Evolutionary conservation across 176 grass and related monocot genomes (phyloP), one percentile per base, ranked within the genome.

Genomic region (Stipa capillata): DNA sequence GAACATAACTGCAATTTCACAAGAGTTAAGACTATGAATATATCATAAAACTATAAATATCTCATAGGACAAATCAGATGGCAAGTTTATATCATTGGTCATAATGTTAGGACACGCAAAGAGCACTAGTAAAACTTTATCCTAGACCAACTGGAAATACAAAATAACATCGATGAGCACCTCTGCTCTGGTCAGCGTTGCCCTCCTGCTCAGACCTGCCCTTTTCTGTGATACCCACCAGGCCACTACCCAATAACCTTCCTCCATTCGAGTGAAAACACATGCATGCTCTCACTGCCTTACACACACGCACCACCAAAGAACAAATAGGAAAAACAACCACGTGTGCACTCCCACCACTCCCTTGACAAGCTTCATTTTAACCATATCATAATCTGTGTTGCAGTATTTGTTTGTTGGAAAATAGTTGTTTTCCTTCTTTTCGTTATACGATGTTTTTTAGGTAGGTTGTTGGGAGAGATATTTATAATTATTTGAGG

Each of bases 21-120:
- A 37, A 76, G 37, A 82, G 77, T 52, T 2, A 66, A 76, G n/a
- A 76, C 34, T 70, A 64, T 18, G 64, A 54, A 28, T 57, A 29
- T 21, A 7, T 51, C n/a, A n/a, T 1, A 61, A 76, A n/a, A 76
- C 34, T 70, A 64, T 18, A 70, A 54, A 35, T 56, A 36, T 29
- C 8, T 58, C 1, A 24, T 47, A 44, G 8, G 48, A 71, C 25
- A 29, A n/a, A 44, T 14, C 21, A 33, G 14, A 44, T 67, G 28
- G 5, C 37, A 67, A 27, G 21, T 42, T 58, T 34, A 52, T 54
- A 53, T 23, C 29, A 3, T 21, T 43, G 36, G 1, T 56, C 9
- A 59, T 1, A 2, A 57, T 9, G 9, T 56, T 67, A 25, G 2
- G 14, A 32, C 21, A 42, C 43, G 32, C 1, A 8, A 15, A 4